Percentiles rank a stretch among this genome's conserved stretches.
Conservation (phyloP, 306 rosid genomes). For the Prunus campanulata region DNA sequence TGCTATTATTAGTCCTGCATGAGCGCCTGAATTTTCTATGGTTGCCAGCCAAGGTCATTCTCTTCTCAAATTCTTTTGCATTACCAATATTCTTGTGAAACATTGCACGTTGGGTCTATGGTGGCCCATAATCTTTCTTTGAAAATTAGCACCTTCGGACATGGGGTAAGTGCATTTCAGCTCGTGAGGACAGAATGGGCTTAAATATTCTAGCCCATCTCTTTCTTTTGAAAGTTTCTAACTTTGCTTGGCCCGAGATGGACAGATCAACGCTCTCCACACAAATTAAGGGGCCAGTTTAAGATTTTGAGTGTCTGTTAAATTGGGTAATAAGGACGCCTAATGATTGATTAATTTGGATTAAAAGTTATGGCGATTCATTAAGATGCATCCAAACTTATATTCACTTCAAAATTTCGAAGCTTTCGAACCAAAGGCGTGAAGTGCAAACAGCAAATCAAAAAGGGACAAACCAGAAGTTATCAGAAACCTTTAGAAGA, state of each 20-base stretch:
- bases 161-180: not conserved
- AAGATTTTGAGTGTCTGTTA: too few species aligned
- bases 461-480: not conserved
- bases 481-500: not conserved
- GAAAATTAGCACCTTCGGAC: not conserved
- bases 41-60: not conserved
- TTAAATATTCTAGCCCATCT: not conserved
- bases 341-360: too few species aligned
- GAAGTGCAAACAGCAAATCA: not conserved
- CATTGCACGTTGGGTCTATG: not conserved
- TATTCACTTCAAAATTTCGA: not conserved
- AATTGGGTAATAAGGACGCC: too few species aligned
- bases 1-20: not conserved
- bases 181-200: not conserved
- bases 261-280: too few species aligned
- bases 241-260: too few species aligned
- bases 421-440: not conserved
- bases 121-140: not conserved
- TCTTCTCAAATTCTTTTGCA: not conserved
- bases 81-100: not conserved
- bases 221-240: not conserved
- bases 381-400: not conserved
- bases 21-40: not conserved
- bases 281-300: too few species aligned
- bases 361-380: not conserved